A percentile compares a stretch with the other conserved stretches of the same genome.
These are phyloP conservation scores for Rhododendron williamsianum DNA, from an alignment of 148 eudicot genomes.

Conservation along the genomic window DNA sequence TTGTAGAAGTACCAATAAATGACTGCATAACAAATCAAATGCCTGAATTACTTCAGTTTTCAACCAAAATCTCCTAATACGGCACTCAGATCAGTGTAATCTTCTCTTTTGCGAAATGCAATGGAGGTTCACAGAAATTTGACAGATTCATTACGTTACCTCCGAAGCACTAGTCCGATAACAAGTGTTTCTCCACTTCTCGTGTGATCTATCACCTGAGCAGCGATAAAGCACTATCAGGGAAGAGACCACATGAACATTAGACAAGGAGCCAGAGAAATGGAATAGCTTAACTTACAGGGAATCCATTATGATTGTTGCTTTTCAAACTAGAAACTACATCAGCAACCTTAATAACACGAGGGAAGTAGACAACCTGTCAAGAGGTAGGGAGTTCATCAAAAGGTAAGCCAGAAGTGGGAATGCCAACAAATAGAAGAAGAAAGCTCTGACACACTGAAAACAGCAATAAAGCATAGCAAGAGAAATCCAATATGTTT, in stretches of 20 bases:
- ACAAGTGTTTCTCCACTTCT: conserved; percentile 87
- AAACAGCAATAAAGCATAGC: neutral
- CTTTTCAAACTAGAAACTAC: conserved; percentile 68
- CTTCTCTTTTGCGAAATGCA: neutral
- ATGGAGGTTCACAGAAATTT: neutral
- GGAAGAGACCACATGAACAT: neutral
- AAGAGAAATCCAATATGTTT: neutral
- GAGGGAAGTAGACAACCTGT: conserved; percentile 80
- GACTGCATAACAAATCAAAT: conserved; percentile 49
- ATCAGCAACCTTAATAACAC: conserved; percentile 82
- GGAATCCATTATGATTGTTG: conserved; percentile 93
- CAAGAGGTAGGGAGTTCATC: neutral
- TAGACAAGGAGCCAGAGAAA: conserved; percentile 1
- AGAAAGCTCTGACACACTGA: neutral
- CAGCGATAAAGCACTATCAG: conserved; percentile 9
- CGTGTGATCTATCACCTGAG: conserved; percentile 83
- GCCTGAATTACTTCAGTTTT: conserved; percentile 2
- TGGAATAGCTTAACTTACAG: conserved; percentile 53
- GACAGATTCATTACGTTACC: conserved; percentile 32
- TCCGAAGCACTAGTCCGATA: conserved; percentile 87
- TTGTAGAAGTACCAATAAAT: conserved; percentile 89
- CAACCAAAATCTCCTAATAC: neutral
- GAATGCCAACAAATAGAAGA: neutral
- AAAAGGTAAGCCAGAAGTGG: neutral
- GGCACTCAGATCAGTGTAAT: neutral